These are phyloP conservation scores for Cystobasidium slooffiae DNA, from an alignment of 1,284 basidiomycete species.

Conservation along the genomic window DNA sequence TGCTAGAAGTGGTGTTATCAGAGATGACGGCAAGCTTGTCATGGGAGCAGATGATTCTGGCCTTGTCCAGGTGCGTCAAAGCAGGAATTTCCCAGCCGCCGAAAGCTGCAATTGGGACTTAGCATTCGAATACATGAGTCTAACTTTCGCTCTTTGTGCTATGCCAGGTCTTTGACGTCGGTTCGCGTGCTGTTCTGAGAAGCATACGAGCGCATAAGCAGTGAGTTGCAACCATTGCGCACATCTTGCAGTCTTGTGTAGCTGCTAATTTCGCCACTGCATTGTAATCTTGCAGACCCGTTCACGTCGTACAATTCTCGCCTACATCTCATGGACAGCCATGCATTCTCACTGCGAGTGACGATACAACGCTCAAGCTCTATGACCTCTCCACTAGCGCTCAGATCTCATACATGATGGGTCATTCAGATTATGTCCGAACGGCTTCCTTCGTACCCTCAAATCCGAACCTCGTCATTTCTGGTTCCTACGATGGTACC, in stretches of 20 bases:
- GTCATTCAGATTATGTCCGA: constrained; percentile 94
- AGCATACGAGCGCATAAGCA: constrained; percentile 91
- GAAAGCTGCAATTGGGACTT: neutral
- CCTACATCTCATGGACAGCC: constrained; percentile 67
- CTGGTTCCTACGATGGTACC: constrained; percentile 93
- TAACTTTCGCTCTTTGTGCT: neutral
- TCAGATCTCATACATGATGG: constrained; percentile 74
- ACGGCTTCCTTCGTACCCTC: constrained; percentile 82
- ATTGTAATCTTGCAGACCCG: constrained; percentile 63
- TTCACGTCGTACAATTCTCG: constrained; percentile 93
- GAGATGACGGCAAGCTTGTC: constrained; percentile 90
- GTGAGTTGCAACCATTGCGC: constrained; percentile 54
- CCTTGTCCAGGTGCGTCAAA: constrained; percentile 73
- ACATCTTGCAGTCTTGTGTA: neutral
- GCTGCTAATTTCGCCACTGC: constrained; percentile 10
- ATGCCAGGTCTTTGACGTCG: constrained; percentile 85
- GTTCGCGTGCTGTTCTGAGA: constrained; percentile 88
- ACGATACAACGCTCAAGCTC: constrained; percentile 89
- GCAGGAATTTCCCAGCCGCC: constrained; percentile 44
- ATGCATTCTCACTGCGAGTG: constrained; percentile 90
- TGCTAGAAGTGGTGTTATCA: constrained; percentile 81
- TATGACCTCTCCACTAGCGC: constrained; percentile 95
- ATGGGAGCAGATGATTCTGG: constrained; percentile 95
- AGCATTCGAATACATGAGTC: neutral
- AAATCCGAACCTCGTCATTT: constrained; percentile 82